Evolutionary conservation across 2,329 filamentous ascomycete species (phyloP), one percentile per base, ranked within the genome.

Genomic region (Sclerotinia subarctica): DNA sequence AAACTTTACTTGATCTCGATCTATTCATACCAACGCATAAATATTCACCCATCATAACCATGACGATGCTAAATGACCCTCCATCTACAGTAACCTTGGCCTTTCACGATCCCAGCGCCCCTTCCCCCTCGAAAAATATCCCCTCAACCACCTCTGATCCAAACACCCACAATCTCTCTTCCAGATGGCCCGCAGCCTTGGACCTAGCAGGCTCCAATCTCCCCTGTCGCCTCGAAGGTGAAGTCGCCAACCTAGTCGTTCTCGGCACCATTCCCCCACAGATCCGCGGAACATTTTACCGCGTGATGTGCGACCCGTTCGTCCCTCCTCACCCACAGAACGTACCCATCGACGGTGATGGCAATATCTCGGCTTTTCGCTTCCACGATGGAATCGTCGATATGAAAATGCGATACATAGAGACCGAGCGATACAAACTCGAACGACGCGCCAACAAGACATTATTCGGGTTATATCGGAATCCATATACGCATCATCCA

Each of bases 261-360:
- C 76, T 76, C 0, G 79, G 79, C 7, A 72, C 72, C 8, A 79
- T 80, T n/a, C 80, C 79, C 13, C 73, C 73, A 54, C 78, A 80
- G 24, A 80, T 81, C 52, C 77, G 80, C 56, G 80, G 80, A 2
- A 81, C 80, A 1, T 81, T 81, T 66, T 81, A 79, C 69, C 78
- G 79, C 11, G 73, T 81, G 24, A 78, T 79, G 62, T 79, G 79
- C 21, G 79, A 81, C 66, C 80, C 82, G 71, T 79, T 80, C 29
- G 86, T 83, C 74, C 84, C 82, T 29, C 84, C 81, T 3, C 73
- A 82, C 3, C 85, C 81, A 71, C 83, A 84, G 71, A 81, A 83
- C 70, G 84, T 87, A 68, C 68, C 65, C 47, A 11, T 77, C 47
- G 74, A 76, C 57, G 76, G 76, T 1, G 73, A 77, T 32, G 76